Evolutionary conservation across 1,139 yeast species (phyloP), one percentile per base, ranked within the genome.

Genomic region (Yamadazyma sp.): DNA sequence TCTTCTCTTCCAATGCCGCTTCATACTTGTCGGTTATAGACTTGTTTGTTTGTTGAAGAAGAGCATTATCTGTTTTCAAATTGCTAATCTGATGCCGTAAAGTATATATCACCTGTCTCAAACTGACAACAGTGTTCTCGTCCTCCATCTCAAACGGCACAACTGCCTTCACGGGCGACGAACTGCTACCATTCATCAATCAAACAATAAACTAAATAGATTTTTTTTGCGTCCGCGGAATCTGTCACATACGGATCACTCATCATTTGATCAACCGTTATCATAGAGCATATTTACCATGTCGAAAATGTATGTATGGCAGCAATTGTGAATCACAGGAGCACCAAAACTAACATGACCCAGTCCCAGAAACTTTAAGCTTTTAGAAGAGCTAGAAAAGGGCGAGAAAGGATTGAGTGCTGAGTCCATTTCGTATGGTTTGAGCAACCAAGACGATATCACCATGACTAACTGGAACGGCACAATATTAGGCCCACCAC

Each of bases 391-490:
- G 65, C 75, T 94, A 49, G 99, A 94, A 62, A 92, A 90, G 57
- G 98, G 98, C 37, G 99, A 94, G 60, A 94, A 94, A 61, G 98
- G 98, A 12, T 73, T 87, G 38, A 97, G 98, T 21, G 94, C 97
- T 25, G 97, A 94, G 61, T 86, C 96, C 17, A 90, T 96, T 60
- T 90, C 97, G 15, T 88, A 90, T 53, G 97, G 97, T 0, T 73
- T 90, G 38, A 80, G 88, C 28, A 90, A 86, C 55, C 82, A 86
- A 49, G 96, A 86, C 52, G 97, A 90, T 59, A 86, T 88, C 50
- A 73, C 90, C 45, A 86, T 90, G 94, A 85, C 95, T 6, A 68
- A 82, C 53, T 90, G 97, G 97, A 90, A 89, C 59, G 97, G 96
- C 3, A 90, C 97, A 22, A 89, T 90, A 35, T 71, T 92, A 48